Evolutionary conservation across 495 filamentous ascomycete genomes (phyloP), one percentile per base, ranked within the genome.

Genomic region (Amniculicola lignicola): DNA sequence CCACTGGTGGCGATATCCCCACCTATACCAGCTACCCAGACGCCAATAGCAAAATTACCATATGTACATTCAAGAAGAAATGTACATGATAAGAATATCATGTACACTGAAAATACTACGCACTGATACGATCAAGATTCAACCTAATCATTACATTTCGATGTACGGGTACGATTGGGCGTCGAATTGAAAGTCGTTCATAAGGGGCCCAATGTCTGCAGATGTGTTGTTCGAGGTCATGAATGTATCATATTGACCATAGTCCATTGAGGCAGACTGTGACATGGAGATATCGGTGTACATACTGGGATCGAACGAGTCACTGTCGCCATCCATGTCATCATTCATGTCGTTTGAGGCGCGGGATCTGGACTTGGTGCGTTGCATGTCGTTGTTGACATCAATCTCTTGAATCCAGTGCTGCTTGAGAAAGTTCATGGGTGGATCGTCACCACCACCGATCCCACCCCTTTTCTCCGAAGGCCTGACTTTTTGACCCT

Each of bases 371-470:
- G 10, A 15, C 4, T 40, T 18, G 16, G 42, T 22, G 4, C 42
- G 44, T 7, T 56, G 25, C 12, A 40, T 10, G 10, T 67, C 63
- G 21, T 75, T 73, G 5, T 69, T 42, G 41, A 79, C 76, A 43
- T 79, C 78, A 22, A 87, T 78, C 69, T 91, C 82, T 29, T 76
- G 72, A 81, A 95, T 89, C 89, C 89, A 96, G 16, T 60, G 31
- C 40, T 78, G 73, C 73, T 89, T 91, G 57, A 94, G 74, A 51
- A 83, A 79, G 22, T 81, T 77, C 86, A 96, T 96, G 0, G 86
- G 70, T 6, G 90, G 90, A 69, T 83, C 82, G 43, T 90, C 85
- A 2, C 90, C 90, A 14, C 89, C 89, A 0, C 86, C 89, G 61
- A 89, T 92, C 12, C 89, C 90, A 18, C 87, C 89, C 27, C 89